Evolutionary conservation across 2,329 filamentous ascomycete species (phyloP).

Genomic region (Gremmenia infestans): DNA sequence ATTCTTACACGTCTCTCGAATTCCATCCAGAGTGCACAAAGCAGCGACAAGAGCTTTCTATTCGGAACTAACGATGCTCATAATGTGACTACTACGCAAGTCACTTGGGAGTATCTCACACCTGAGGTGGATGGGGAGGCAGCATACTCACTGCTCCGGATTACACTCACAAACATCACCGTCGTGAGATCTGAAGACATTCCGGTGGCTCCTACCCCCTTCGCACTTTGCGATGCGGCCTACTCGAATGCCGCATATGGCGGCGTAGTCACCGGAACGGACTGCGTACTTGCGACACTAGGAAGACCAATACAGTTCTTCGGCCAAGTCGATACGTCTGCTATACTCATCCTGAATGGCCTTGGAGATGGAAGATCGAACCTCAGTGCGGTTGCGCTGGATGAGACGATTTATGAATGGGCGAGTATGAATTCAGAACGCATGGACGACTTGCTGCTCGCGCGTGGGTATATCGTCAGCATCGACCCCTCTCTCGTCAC

Average conservation of each 20-base stretch:
- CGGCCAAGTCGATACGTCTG: conserved; percentile 2
- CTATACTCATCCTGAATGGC: neutral
- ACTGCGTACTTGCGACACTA: neutral
- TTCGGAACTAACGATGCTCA: neutral
- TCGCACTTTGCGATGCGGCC: neutral
- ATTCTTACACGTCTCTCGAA: neutral
- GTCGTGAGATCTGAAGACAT: conserved; percentile 1
- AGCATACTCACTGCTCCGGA: conserved; percentile 1
- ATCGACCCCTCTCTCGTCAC: conserved; percentile 3
- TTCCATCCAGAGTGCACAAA: neutral
- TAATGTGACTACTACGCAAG: conserved; percentile 3
- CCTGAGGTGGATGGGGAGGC: neutral
- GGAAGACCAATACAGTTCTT: neutral
- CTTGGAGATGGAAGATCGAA: conserved; percentile 2
- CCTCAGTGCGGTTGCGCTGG: neutral
- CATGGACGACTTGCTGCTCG: conserved; percentile 1
- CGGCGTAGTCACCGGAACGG: neutral
- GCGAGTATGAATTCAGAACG: neutral
- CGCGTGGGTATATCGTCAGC: neutral
- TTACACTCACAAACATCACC: conserved; percentile 1
- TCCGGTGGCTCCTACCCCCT: neutral
- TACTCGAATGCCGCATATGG: conserved; percentile 3
- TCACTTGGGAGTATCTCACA: conserved; percentile 1
- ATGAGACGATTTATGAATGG: neutral
- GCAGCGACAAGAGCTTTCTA: neutral